A percentile compares a stretch with the other conserved stretches of the same genome.
These are phyloP conservation scores for Physcomitrium patens DNA, from an alignment of 225 moss, liverwort and hornwort species.

Conservation along the genomic window DNA sequence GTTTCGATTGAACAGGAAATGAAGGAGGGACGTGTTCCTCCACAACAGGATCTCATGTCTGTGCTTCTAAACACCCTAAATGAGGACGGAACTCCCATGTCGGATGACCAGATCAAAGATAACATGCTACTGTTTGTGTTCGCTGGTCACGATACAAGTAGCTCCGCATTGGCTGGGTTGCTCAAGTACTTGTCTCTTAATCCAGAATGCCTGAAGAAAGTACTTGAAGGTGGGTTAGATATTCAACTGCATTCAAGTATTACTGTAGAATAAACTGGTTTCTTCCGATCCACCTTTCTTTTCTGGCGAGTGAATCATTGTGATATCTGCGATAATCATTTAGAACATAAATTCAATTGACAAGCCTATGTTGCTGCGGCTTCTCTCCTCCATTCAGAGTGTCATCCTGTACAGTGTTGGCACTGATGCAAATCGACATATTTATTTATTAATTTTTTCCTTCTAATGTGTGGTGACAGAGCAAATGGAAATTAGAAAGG, in stretches of 20 bases:
- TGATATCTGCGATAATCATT: too few relatives aligned
- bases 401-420: too few relatives aligned
- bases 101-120: constrained; percentile 45
- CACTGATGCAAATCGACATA: too few relatives aligned
- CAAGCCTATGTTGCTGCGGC: too few relatives aligned
- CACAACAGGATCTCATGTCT: constrained; percentile 39
- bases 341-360: neutral
- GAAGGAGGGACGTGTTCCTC: constrained; percentile 18
- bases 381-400: too few relatives aligned
- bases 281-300: neutral
- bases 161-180: constrained; percentile 32
- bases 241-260: neutral
- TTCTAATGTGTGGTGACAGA: neutral
- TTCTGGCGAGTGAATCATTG: neutral
- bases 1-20: constrained; percentile 32
- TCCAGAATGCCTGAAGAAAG: constrained; percentile 34
- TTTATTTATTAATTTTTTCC: too few relatives aligned
- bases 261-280: too few relatives aligned
- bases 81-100: constrained; percentile 33
- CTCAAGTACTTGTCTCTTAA: constrained; percentile 44
- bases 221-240: constrained; percentile 32
- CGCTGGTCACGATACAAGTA: constrained; percentile 50
- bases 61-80: constrained; percentile 32
- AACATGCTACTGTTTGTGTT: constrained; percentile 37
- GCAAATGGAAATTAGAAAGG: too few relatives aligned